Evolutionary conservation across 2,329 filamentous ascomycete genomes (phyloP).

Genomic region (Diaporthe citri): DNA sequence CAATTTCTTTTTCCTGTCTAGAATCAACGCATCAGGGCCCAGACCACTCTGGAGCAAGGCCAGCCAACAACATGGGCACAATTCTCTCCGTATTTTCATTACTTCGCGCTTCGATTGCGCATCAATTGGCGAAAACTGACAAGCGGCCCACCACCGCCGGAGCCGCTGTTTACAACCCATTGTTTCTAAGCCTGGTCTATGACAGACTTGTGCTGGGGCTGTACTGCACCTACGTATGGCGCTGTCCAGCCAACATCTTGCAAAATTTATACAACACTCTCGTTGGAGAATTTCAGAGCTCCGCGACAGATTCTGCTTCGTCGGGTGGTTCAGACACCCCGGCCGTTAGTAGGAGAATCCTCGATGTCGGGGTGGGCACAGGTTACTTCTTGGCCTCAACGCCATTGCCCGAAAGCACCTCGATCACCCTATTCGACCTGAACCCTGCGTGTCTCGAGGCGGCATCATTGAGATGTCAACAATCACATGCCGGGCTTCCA

Average conservation of each 20-base stretch:
- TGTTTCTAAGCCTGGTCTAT: slow-evolving; percentile 23
- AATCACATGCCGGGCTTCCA: neutral
- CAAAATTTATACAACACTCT: slow-evolving; percentile 1
- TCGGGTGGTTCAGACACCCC: neutral
- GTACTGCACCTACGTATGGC: slow-evolving; percentile 19
- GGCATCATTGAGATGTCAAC: neutral
- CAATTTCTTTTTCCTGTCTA: no score
- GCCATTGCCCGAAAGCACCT: neutral
- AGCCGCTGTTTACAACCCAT: slow-evolving; percentile 16
- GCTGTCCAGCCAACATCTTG: slow-evolving; percentile 4
- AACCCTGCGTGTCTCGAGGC: slow-evolving; percentile 24
- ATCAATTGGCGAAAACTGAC: neutral
- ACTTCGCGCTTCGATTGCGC: neutral
- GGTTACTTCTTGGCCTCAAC: slow-evolving; percentile 18
- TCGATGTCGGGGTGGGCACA: slow-evolving; percentile 26
- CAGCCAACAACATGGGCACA: neutral
- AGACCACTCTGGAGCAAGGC: neutral
- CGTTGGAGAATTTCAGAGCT: neutral
- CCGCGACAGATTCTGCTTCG: no score
- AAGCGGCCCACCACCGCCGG: slow-evolving; percentile 1
- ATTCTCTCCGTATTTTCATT: neutral
- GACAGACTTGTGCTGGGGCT: slow-evolving; percentile 11
- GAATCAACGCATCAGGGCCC: neutral
- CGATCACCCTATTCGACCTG: slow-evolving; percentile 17
- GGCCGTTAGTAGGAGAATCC: neutral